phyloP scores from a whole-genome alignment of 2,329 filamentous ascomycete genomes.

The Nannizziopsis arthrosporioides region DNA sequence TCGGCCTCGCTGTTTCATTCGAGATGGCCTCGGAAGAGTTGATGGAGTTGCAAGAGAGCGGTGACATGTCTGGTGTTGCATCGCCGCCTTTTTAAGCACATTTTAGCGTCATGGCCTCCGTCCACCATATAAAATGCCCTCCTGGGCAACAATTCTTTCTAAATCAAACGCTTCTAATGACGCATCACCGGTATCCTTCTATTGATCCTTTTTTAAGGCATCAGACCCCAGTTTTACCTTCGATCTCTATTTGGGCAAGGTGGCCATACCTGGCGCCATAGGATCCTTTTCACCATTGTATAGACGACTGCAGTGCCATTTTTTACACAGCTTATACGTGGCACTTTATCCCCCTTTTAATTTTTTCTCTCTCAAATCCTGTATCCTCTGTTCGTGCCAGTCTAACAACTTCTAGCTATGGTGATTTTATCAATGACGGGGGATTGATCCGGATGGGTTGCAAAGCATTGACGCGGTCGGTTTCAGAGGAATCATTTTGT shows the following conservation, averaged over 20 bases:
- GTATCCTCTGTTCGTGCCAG: neutral
- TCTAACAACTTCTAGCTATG: neutral
- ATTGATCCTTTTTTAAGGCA: neutral
- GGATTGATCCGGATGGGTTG: slow-evolving; percentile 5
- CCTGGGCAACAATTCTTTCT: neutral
- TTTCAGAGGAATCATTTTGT: slow-evolving; percentile 6
- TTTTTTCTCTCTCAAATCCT: slow-evolving; percentile 2
- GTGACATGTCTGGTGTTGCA: slow-evolving; percentile 33
- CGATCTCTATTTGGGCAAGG: slow-evolving; percentile 1
- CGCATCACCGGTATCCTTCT: neutral
- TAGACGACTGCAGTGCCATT: slow-evolving; percentile 8
- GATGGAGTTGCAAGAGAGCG: slow-evolving; percentile 66
- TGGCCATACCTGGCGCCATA: slow-evolving; percentile 5
- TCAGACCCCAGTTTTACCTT: neutral
- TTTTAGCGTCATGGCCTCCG: neutral
- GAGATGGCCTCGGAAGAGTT: slow-evolving; percentile 75
- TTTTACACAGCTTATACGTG: neutral
- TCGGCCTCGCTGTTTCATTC: slow-evolving; percentile 86
- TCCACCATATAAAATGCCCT: neutral
- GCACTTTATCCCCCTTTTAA: neutral
- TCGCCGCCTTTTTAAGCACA: slow-evolving; percentile 39
- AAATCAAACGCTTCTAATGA: slow-evolving; percentile 6
- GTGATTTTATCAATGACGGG: slow-evolving; percentile 2
- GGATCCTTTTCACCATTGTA: slow-evolving; percentile 6
- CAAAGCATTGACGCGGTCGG: slow-evolving; percentile 6